Percentiles rank a stretch among this genome's conserved stretches.
phyloP scores from a whole-genome alignment of 2,329 filamentous ascomycete genomes.

The Hortaea werneckii region DNA sequence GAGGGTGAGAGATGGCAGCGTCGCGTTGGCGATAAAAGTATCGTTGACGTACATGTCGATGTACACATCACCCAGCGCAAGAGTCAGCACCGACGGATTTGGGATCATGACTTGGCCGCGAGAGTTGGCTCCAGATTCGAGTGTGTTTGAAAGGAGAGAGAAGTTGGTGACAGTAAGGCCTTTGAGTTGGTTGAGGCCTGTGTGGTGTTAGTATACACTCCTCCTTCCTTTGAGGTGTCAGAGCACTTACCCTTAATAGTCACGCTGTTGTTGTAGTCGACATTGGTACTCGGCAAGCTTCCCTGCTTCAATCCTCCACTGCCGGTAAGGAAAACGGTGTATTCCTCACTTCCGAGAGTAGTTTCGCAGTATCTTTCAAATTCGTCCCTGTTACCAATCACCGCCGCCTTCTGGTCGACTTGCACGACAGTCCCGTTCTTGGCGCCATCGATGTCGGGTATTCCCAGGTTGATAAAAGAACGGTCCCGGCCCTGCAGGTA shows the following conservation, averaged over 20 bases:
- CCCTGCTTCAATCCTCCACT: constrained; percentile 43
- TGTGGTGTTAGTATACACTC: background rate
- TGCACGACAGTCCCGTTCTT: constrained; percentile 33
- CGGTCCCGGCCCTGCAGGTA: constrained; percentile 32
- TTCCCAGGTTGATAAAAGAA: constrained; percentile 35
- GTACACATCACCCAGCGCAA: constrained; percentile 57
- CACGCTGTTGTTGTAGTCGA: constrained; percentile 48
- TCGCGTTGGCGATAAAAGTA: constrained; percentile 44
- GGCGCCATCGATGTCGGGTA: constrained; percentile 35
- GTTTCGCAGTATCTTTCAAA: constrained; percentile 42
- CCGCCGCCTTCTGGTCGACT: constrained; percentile 33
- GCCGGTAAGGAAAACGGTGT: constrained; percentile 42
- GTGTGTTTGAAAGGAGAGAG: constrained; percentile 23
- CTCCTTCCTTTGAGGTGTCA: background rate
- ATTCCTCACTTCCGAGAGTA: constrained; percentile 39
- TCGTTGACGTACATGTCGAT: constrained; percentile 50
- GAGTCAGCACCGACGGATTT: constrained; percentile 52
- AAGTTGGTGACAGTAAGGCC: constrained; percentile 46
- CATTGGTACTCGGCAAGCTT: constrained; percentile 37
- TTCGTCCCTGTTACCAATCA: constrained; percentile 33
- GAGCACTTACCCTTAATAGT: constrained; percentile 42
- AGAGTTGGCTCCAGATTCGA: constrained; percentile 49
- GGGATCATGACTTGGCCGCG: constrained; percentile 49
- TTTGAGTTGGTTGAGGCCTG: constrained; percentile 48
- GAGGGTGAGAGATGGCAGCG: constrained; percentile 49